Evolutionary conservation across 306 rosid species (phyloP), one percentile per base, ranked within the genome.

Genomic region (Malus sylvestris): DNA sequence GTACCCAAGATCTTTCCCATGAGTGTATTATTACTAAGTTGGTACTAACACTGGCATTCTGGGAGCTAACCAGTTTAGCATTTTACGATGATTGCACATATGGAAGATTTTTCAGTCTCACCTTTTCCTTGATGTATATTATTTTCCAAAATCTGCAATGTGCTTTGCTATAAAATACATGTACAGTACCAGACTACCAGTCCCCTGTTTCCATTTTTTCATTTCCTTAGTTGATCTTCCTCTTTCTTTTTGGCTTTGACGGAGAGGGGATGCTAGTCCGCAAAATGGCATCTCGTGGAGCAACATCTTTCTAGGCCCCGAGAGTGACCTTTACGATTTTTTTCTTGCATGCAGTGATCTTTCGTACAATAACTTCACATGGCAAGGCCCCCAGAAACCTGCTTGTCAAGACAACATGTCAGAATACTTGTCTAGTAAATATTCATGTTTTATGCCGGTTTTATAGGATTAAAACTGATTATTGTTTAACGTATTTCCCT

Each of bases 281-380:
- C 25, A 23, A 23, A 23, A 23, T 23, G 25, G 25, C 13, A 25
- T 29, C 27, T 40, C 1, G 16, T 15, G 14, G 49, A 9, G 40
- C 40, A 73, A n/a, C 66, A 40, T 10, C 55, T 1, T 42, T 73
- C 59, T 42, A 13, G 27, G 25, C 25, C 25, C 25, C 44, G 8
- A 27, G 51, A 65, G 27, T 75, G 64, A 49, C 45, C 18, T 27
- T 71, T 59, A 49, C 57, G 45, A 10, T 68, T 49, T 72, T 30
- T 85, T 63, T 65, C 49, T 83, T 79, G 72, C 70, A 30, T 76
- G 76, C 89, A 94, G 98, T 69, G 97, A 94, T 83, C 95, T 94
- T 83, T 91, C 98, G 5, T 94, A 87, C 91, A 94, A 94, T 88
- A 91, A 91, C 86, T 81, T 94, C 76, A 80, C 86, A 3, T 86